Evolutionary conservation across 2,329 filamentous ascomycete species (phyloP).

Genomic region (Orbilia ellipsospora): DNA sequence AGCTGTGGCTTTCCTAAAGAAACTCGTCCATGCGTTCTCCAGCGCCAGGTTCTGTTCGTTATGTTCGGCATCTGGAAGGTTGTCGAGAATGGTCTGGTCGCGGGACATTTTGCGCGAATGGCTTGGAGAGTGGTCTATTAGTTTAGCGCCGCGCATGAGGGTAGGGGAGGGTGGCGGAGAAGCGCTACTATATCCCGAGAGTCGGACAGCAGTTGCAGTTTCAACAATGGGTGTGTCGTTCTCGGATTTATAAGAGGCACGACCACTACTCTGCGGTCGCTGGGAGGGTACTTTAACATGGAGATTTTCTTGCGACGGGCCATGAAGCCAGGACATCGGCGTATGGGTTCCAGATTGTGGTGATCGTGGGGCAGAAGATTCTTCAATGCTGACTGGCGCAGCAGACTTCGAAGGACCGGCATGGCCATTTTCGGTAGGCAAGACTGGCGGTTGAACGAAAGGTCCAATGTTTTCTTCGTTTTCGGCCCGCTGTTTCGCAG

Average conservation of each 20-base stretch:
- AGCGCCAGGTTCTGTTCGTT: slow-evolving; percentile 61
- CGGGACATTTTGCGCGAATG: slow-evolving; percentile 56
- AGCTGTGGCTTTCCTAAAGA: slow-evolving; percentile 75
- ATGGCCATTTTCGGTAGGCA: slow-evolving; percentile 45
- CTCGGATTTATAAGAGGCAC: slow-evolving; percentile 40
- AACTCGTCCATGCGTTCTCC: slow-evolving; percentile 70
- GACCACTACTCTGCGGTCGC: slow-evolving; percentile 22
- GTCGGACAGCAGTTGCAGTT: slow-evolving; percentile 53
- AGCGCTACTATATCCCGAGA: slow-evolving; percentile 51
- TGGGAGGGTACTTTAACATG: slow-evolving; percentile 20
- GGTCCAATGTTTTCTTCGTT: slow-evolving; percentile 61
- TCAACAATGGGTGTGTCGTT: slow-evolving; percentile 40
- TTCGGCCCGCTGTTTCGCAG: slow-evolving; percentile 74
- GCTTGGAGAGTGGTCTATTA: slow-evolving; percentile 54
- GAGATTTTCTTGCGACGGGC: slow-evolving; percentile 58
- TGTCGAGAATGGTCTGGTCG: slow-evolving; percentile 52
- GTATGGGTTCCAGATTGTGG: slow-evolving; percentile 56
- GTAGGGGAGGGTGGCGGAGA: slow-evolving; percentile 49
- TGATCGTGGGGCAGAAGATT: slow-evolving; percentile 23
- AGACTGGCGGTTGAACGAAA: slow-evolving; percentile 35
- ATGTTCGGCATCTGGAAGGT: slow-evolving; percentile 55
- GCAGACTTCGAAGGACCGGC: slow-evolving; percentile 52
- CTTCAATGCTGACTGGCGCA: slow-evolving; percentile 17
- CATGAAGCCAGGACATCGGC: slow-evolving; percentile 59
- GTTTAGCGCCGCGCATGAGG: slow-evolving; percentile 23